These are phyloP conservation scores for Ceratocystis alfenasii DNA, from an alignment of 2,329 filamentous ascomycete species.

Conservation along the genomic window DNA sequence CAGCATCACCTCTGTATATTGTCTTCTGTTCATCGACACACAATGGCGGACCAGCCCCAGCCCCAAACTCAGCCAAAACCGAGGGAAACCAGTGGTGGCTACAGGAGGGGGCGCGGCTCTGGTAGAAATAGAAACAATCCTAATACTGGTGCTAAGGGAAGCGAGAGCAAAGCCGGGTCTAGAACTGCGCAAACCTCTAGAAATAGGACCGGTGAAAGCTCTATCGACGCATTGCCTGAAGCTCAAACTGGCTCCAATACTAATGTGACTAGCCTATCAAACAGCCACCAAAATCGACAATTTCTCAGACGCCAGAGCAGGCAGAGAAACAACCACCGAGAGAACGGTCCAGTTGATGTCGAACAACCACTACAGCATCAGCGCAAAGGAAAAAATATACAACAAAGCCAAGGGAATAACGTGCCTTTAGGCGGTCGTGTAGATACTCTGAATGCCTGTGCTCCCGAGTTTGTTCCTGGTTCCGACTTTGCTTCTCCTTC, in stretches of 20 bases:
- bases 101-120: not conserved
- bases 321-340: not conserved
- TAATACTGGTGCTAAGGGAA: not conserved
- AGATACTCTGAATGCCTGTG: not conserved
- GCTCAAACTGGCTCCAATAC: not conserved
- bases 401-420: not conserved
- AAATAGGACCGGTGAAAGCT: not conserved
- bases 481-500: not conserved
- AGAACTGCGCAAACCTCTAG: not conserved
- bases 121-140: not conserved
- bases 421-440: too few relatives aligned
- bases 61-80: not conserved
- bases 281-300: not conserved
- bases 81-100: not conserved
- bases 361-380: not conserved
- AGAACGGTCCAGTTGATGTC: too few relatives aligned
- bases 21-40: not conserved
- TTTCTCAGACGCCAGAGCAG: not conserved
- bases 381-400: not conserved
- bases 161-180: not conserved
- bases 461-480: not conserved
- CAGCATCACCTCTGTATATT: not conserved
- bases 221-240: not conserved
- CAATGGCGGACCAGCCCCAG: slow-evolving; percentile 4
- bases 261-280: not conserved